Percentiles rank a stretch among this genome's conserved stretches.
Conservation (phyloP, 495 filamentous ascomycete genomes). For the Penicillium odoratum region DNA sequence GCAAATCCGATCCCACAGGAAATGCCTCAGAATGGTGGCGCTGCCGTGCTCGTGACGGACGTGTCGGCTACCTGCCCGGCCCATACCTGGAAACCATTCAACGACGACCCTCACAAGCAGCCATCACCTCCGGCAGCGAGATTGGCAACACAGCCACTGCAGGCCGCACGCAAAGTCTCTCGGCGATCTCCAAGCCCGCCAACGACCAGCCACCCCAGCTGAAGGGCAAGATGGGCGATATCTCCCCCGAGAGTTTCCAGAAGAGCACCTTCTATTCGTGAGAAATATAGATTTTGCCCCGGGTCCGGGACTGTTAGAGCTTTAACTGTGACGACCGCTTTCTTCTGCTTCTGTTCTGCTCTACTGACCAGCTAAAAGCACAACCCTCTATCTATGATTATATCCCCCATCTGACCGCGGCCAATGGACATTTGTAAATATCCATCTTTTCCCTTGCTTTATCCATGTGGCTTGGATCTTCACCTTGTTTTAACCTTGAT, state of each 20-base stretch:
- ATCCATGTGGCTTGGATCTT: neutral
- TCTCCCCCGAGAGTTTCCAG: slow-evolving; percentile 83
- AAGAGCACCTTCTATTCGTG: slow-evolving; percentile 77
- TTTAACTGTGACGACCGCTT: neutral
- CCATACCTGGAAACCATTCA: slow-evolving; percentile 86
- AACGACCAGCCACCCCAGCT: slow-evolving; percentile 39
- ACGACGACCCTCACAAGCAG: slow-evolving; percentile 61
- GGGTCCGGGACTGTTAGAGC: neutral
- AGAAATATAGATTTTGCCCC: slow-evolving; percentile 15
- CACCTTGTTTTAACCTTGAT: neutral
- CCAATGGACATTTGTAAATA: neutral
- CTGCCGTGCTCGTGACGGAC: slow-evolving; percentile 86
- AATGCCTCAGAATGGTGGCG: slow-evolving; percentile 96
- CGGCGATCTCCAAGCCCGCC: slow-evolving; percentile 20
- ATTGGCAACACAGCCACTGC: slow-evolving; percentile 48
- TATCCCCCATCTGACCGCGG: neutral
- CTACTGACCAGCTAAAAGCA: slow-evolving; percentile 2
- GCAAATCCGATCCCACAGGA: slow-evolving; percentile 89
- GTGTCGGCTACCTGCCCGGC: slow-evolving; percentile 86
- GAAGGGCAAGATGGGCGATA: slow-evolving; percentile 56
- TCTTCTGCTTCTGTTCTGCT: neutral
- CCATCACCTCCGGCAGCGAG: slow-evolving; percentile 47
- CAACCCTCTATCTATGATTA: neutral
- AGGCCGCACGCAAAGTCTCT: slow-evolving; percentile 31
- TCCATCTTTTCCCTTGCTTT: neutral